These are phyloP conservation scores for Verticillium klebahnii DNA, from an alignment of 2,329 filamentous ascomycete genomes.

Conservation along the genomic window DNA sequence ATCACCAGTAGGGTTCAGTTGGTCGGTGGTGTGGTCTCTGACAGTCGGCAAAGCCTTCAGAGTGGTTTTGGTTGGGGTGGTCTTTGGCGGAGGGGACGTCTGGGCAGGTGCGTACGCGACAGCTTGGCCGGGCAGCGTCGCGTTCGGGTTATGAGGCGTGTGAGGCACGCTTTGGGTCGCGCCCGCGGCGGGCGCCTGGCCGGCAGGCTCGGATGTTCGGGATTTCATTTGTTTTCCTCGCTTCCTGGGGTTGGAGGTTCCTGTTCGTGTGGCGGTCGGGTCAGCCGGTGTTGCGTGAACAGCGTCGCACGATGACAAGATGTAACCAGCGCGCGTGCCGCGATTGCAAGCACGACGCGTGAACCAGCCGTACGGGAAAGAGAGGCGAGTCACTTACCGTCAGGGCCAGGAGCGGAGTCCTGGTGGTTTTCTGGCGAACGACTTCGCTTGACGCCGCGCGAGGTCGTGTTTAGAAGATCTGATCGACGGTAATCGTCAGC, in stretches of 20 bases:
- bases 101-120: conserved; percentile 33
- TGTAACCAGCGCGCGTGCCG: conserved; percentile 21
- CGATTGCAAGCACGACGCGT: conserved; percentile 6
- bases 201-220: conserved; percentile 54
- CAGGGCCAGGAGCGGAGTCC: conserved; percentile 58
- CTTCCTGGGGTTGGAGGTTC: conserved; percentile 49
- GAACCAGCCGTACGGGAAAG: conserved; percentile 5
- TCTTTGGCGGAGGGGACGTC: conserved; percentile 63
- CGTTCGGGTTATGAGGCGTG: conserved; percentile 48
- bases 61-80: conserved; percentile 75
- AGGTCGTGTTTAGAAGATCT: conserved; percentile 48
- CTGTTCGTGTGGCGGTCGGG: conserved; percentile 25
- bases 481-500: conserved; percentile 25
- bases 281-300: conserved; percentile 22
- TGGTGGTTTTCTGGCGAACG: conserved; percentile 67
- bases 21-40: conserved; percentile 93
- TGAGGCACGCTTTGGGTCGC: conserved; percentile 40
- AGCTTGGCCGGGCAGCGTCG: conserved; percentile 37
- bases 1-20: conserved; percentile 82
- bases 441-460: conserved; percentile 74
- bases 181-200: conserved; percentile 43
- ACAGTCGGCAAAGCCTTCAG: conserved; percentile 95
- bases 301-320: conserved; percentile 24
- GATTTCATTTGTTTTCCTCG: conserved; percentile 60
- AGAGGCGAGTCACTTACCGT: conserved; percentile 59